Base-by-base conservation (phyloP, 2,329 filamentous ascomycete species). In the Aspergillus luchuensis region DNA sequence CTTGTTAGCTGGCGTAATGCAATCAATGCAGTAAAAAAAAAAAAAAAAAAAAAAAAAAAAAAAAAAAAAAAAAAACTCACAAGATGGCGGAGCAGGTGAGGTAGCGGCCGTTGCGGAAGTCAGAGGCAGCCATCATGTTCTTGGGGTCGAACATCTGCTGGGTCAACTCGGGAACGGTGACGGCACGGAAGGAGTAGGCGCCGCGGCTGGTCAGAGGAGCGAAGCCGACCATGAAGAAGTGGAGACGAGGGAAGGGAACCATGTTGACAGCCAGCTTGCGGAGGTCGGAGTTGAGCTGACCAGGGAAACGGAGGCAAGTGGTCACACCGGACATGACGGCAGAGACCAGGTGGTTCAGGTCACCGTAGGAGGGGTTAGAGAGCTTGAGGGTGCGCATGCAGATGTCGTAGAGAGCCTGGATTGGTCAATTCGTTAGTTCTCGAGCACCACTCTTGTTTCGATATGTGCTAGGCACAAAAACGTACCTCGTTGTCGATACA, bases 211-310 rank as follows among this genome's bases (percentile, higher is more conserved):
- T 99, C 76, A 99, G 88, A 78, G 95, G 95, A 81, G 95, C 94
- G 80, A 99, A 99, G 81, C 95, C 95, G 80, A 99, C 95, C 95
- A 99, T 99, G 89, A 99, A 99, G 90, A 99, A 99, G 84, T 99
- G 95, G 67, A 99, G 92, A 92, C 95, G 95, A 72, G 95, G 95
- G 91, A 99, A 99, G 66, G 95, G 95, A 83, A 99, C 95, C 87
- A 99, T 99, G 91, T 99, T 99, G 82, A 99, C 95, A 72, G 95
- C 95, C 77, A 99, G 85, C 87, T 99, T 99, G 85, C 95, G 92
- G 72, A 99, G 91, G 81, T 99, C 95, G 78, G 95, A 99, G 91
- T 99, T 99, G 71, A 99, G 90, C 87, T 99, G 95, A 80, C 95
- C 95, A 60, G 95, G 95, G 91, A 99, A 99, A 82, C 95, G 95